Evolutionary conservation across 2,329 filamentous ascomycete species (phyloP), one percentile per base, ranked within the genome.

Genomic region (Talaromyces pinophilus): DNA sequence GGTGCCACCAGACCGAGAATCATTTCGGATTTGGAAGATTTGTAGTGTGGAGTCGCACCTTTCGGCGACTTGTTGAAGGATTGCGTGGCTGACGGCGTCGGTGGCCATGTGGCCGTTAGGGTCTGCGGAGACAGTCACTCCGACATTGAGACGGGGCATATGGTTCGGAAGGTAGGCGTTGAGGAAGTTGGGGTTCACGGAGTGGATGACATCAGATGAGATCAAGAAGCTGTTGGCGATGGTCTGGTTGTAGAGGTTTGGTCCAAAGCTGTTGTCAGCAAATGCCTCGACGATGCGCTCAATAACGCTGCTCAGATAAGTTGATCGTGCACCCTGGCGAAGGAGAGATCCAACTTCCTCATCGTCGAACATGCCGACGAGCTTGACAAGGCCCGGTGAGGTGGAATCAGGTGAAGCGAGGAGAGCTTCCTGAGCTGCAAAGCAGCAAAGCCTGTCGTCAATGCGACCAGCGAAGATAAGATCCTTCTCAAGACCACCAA

Each of bases 371-470:
- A 97, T 89, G n/a, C 90, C 93, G 42, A 95, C 92, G 64, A 97
- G 84, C 80, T 96, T 96, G 79, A 98, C 88, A 63, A 90, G 86
- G n/a, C 88, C 78, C 1, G 82, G 76, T 46, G 81, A 82, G 10
- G 84, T 74, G 22, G 78, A 70, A 33, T 83, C 80, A 13, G 86
- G 82, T 19, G 89, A 87, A 60, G 90, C 88, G 33, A 97, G 83
- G 0, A 99, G 88, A 3, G 88, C 93, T 78, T 93, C 89, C 62
- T 97, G 85, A 7, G 95, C 94, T 7, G 93, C 88, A 89, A 92
- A 98, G 38, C 92, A 96, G 84, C 95, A 98, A 57, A 99, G 89
- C 83, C 97, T 98, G 82, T 99, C 95, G 76, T 99, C 95, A 71
- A 98, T 95, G 63, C 95, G 90, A 67, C 94, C 93, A 8, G 92